These are phyloP conservation scores for Alternaria sp. DNA, from an alignment of 2,329 filamentous ascomycete species.

Conservation along the genomic window DNA sequence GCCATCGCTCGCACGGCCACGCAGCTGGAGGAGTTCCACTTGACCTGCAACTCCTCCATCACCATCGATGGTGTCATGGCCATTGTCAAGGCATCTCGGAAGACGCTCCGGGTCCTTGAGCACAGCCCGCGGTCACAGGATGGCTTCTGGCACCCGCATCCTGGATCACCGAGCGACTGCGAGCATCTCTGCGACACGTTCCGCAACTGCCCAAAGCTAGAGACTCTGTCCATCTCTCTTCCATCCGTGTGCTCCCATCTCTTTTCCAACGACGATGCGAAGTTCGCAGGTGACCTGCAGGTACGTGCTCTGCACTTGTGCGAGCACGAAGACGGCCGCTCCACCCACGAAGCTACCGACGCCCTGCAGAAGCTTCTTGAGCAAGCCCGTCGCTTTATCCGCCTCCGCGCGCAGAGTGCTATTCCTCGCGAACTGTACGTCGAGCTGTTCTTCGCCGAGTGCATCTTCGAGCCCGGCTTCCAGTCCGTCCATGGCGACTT, in stretches of 20 bases:
- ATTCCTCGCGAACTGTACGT: constrained; percentile 51
- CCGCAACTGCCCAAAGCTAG: constrained; percentile 54
- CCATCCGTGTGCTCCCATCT: constrained; percentile 57
- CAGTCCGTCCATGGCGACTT: constrained; percentile 58
- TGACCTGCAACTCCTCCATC: constrained; percentile 61
- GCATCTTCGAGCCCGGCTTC: constrained; percentile 58
- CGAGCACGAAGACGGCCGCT: constrained; percentile 47
- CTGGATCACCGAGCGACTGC: constrained; percentile 51
- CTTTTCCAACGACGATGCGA: constrained; percentile 54
- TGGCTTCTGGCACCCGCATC: constrained; percentile 60
- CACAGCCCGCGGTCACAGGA: constrained; percentile 61
- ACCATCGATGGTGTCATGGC: constrained; percentile 61
- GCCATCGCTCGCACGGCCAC: constrained; percentile 60
- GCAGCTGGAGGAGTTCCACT: constrained; percentile 59
- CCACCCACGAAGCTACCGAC: constrained; percentile 43
- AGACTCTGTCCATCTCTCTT: constrained; percentile 57
- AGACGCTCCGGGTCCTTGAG: constrained; percentile 59
- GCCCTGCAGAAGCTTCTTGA: constrained; percentile 51
- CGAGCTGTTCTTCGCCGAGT: constrained; percentile 60
- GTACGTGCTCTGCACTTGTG: constrained; percentile 59
- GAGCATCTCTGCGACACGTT: constrained; percentile 59
- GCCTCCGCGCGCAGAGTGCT: constrained; percentile 45
- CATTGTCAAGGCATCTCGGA: constrained; percentile 57
- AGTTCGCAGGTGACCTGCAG: constrained; percentile 57
- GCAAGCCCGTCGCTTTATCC: constrained; percentile 52